phyloP scores from a whole-genome alignment of 352 stramenopile genomes.

The Globisporangium megalacanthum region DNA sequence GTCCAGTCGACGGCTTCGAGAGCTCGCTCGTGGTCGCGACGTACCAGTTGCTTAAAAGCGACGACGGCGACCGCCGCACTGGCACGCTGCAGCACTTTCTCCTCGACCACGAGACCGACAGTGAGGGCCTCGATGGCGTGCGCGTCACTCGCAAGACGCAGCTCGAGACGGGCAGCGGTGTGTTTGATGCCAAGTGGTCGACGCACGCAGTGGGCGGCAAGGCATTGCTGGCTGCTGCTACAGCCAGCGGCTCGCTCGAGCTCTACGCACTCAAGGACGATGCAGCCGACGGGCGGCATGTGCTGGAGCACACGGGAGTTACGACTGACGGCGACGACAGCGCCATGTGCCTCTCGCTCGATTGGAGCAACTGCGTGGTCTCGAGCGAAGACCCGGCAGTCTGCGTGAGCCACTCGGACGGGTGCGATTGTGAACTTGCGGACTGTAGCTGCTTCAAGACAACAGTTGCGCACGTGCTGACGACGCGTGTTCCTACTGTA shows the following conservation, averaged over 20 bases:
- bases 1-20: constrained; percentile 54
- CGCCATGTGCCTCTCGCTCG: constrained; percentile 80
- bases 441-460: neutral
- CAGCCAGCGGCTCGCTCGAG: constrained; percentile 57
- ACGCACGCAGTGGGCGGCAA: constrained; percentile 39
- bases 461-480: neutral
- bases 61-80: constrained; percentile 33
- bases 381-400: constrained; percentile 42
- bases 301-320: constrained; percentile 33
- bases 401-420: constrained; percentile 79
- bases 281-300: constrained; percentile 1
- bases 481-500: neutral
- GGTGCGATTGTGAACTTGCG: constrained; percentile 24
- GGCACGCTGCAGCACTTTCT: constrained; percentile 69
- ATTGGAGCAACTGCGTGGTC: constrained; percentile 77
- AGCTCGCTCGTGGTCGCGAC: constrained; percentile 66
- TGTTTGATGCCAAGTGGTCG: constrained; percentile 86
- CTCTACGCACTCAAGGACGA: constrained; percentile 37
- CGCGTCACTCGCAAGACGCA: constrained; percentile 40
- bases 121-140: constrained; percentile 13
- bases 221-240: constrained; percentile 56
- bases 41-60: constrained; percentile 77
- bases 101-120: constrained; percentile 26
- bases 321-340: constrained; percentile 23
- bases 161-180: constrained; percentile 42